Base-by-base conservation (phyloP, 768 basidiomycete species). In the Trametes maxima region DNA sequence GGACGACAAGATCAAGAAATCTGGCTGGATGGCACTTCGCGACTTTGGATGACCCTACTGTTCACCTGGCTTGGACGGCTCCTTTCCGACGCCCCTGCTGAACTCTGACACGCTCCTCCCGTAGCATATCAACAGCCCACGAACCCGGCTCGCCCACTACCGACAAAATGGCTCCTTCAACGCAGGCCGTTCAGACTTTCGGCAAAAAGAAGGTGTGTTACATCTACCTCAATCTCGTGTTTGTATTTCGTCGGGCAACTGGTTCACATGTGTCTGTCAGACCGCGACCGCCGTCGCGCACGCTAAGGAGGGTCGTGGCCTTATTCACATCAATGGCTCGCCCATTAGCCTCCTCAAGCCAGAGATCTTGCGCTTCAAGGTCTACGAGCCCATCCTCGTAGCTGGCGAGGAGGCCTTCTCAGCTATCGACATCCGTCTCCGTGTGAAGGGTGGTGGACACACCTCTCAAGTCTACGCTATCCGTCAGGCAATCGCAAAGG, bases 401-500 rank as follows among this genome's bases (percentile, higher is more conserved):
- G 89, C 89, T 62, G 94, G 94, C 64, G 90, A 94, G 72, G 94
- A 97, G 47, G 83, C 90, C 40, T 95, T 98, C 74, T 78, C 82
- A 59, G 81, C 82, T 67, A 83, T 98, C 69, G 96, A 99, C 80
- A 95, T 99, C 78, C 92, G 96, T 68, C 92, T 98, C 56, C 93
- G 95, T 52, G 96, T 97, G 68, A 95, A 95, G 78, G 97, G 97
- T 75, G 97, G 97, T 84, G 97, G 97, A 78, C 97, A 98, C 83
- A 95, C 94, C 62, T 96, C 96, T 56, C 96, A 99, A 78, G 85
- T 99, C 65, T 99, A 98, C 79, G 97, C 97, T 65, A 94, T 98
- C 75, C 93, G 97, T 65, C 97, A 99, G 82, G 97, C 97, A 40
- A 96, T 99, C 71, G 90, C 93, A 68, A 98, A 97, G 81, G 97